phyloP scores from a whole-genome alignment of 371 early-diverging fungal genomes.

The Rhizopus arrhizus region DNA sequence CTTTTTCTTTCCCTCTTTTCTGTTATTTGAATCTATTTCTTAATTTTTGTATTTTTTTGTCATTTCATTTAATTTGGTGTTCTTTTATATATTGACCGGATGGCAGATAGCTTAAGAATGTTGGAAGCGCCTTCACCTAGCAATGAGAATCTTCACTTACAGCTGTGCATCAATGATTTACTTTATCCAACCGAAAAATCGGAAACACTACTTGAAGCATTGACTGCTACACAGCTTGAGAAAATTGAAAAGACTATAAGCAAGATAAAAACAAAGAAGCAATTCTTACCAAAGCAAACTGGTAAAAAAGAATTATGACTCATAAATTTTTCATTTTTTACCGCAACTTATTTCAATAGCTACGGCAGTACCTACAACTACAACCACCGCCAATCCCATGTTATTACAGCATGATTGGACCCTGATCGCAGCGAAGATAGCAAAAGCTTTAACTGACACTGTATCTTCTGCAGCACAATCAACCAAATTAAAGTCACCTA shows the following conservation, averaged over 20 bases:
- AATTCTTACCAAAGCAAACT: constrained; percentile 12
- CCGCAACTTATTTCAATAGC: constrained; percentile 7
- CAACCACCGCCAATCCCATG: constrained; percentile 10
- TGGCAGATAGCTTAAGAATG: neutral
- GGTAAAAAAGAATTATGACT: constrained; percentile 15
- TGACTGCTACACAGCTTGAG: constrained; percentile 30
- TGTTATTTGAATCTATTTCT: neutral
- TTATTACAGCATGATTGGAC: constrained; percentile 29
- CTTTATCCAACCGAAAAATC: constrained; percentile 36
- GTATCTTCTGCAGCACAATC: constrained; percentile 11
- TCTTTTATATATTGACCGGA: neutral
- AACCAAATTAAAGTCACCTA: constrained; percentile 10
- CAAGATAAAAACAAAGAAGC: constrained; percentile 31
- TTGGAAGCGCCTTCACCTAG: neutral
- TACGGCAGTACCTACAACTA: neutral
- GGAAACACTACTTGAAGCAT: constrained; percentile 28
- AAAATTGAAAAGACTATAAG: constrained; percentile 30
- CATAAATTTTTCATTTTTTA: neutral
- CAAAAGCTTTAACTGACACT: constrained; percentile 28
- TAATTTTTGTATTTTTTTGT: neutral
- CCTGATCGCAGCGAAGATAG: constrained; percentile 30
- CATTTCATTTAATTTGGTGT: neutral
- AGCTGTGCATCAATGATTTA: constrained; percentile 34
- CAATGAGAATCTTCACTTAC: constrained; percentile 18
- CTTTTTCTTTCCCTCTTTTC: neutral